Conservation (phyloP, 2,329 filamentous ascomycete genomes). For the Aspergillus alliaceus region DNA sequence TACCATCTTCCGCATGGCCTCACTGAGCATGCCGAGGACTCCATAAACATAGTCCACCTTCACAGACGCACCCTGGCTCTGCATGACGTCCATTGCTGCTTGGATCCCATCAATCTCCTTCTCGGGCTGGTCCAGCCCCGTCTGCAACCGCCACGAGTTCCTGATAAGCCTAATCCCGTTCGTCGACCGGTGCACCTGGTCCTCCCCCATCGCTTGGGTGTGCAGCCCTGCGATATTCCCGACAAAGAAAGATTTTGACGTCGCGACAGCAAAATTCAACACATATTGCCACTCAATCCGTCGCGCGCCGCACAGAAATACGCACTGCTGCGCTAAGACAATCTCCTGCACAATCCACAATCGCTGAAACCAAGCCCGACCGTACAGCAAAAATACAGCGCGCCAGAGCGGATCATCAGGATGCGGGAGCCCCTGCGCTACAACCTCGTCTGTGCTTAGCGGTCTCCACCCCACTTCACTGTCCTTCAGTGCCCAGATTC, state of each 20-base stretch:
- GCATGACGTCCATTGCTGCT: background rate
- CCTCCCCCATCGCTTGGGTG: background rate
- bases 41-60: background rate
- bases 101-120: background rate
- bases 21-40: background rate
- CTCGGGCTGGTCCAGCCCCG: background rate
- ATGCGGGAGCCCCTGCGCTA: background rate
- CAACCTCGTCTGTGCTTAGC: background rate
- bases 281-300: background rate
- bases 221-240: background rate
- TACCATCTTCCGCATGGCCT: background rate
- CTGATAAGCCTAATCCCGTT: background rate
- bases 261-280: background rate
- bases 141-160: background rate
- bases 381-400: background rate
- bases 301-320: background rate
- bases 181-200: background rate
- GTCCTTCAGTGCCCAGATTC: background rate
- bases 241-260: background rate
- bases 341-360: background rate
- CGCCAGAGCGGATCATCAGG: background rate
- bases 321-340: background rate
- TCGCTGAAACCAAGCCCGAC: background rate
- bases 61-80: background rate
- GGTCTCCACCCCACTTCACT: background rate